Evolutionary conservation across 345 rosid species (phyloP).

Genomic region (Eucalyptus virginea): DNA sequence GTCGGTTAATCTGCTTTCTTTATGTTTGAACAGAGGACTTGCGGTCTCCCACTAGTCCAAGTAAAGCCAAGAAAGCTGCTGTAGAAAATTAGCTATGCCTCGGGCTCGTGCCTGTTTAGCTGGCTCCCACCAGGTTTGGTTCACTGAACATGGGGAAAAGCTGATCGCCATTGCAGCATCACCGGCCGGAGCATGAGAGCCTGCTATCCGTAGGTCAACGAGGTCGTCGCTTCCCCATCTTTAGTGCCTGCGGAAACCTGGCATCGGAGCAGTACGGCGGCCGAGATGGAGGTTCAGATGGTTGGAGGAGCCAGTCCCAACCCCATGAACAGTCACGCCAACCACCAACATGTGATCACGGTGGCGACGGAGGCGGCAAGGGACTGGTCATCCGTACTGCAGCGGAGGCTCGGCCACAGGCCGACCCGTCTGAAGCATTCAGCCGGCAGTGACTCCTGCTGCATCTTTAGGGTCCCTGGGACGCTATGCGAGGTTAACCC

Average conservation of each 20-base stretch:
- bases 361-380: background rate
- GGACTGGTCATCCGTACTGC: background rate
- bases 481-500: background rate
- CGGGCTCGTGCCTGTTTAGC: background rate
- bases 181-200: background rate
- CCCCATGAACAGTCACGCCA: background rate
- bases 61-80: background rate
- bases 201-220: background rate
- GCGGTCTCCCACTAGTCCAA: background rate
- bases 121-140: background rate
- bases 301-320: background rate
- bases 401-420: background rate
- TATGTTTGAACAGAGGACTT: background rate
- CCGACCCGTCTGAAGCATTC: slow-evolving; percentile 15
- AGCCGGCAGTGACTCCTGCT: slow-evolving; percentile 17
- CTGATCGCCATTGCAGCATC: background rate
- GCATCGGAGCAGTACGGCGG: background rate
- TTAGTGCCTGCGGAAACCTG: background rate
- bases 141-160: background rate
- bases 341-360: background rate
- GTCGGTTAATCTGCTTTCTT: background rate
- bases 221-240: background rate
- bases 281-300: background rate
- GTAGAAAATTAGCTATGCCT: background rate
- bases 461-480: slow-evolving; percentile 42